Evolutionary conservation across 352 stramenopile species (phyloP), one percentile per base, ranked within the genome.

Genomic region (Globisporangium nunn): DNA sequence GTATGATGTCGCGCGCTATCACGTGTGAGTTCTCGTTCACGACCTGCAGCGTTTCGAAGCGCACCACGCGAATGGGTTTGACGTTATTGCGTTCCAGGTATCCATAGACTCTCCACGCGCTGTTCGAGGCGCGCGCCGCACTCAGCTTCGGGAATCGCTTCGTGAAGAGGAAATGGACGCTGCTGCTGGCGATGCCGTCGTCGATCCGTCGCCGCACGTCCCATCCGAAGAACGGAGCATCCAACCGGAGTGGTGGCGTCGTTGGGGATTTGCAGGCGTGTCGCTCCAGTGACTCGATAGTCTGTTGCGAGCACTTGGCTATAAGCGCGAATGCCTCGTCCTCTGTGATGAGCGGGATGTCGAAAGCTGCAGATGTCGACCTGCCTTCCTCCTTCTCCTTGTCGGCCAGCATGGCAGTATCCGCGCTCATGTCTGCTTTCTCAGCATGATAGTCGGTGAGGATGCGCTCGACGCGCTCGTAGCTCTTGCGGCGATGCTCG

Each of bases 381-480:
- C 44, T 46, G 11, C 50, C 43, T 3, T 12, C 48, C 2, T 47
- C 48, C 2, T 47, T 39, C 1, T 46, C 39, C 23, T 64, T 37
- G 40, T 60, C 47, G 6, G 33, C 41, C 2, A 52, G 4, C 37
- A 14, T 12, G 11, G 37, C 37, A 3, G 10, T 43, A 4, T 43
- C 37, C 12, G 3, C 17, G 29, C 47, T 44, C n/a, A 67, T 31
- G 23, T 59, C 61, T 39, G 53, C 53, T 44, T 77, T 76, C 49
- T 81, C 68, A 7, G 63, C 37, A 41, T 72, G 59, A 52, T 78
- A 78, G 58, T 81, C 72, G 10, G 58, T 62, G 23, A 78, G 59
- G 12, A 81, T 67, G 31, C 67, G 72, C 62, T 78, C 67, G 39
- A 75, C 65, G 47, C 68, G 68, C 58, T 78, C 63, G 59, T 75